Evolutionary conservation across 208 protist genomes (phyloP), one percentile per base, ranked within the genome.

Genomic region (Tritrichomonas musculus): DNA sequence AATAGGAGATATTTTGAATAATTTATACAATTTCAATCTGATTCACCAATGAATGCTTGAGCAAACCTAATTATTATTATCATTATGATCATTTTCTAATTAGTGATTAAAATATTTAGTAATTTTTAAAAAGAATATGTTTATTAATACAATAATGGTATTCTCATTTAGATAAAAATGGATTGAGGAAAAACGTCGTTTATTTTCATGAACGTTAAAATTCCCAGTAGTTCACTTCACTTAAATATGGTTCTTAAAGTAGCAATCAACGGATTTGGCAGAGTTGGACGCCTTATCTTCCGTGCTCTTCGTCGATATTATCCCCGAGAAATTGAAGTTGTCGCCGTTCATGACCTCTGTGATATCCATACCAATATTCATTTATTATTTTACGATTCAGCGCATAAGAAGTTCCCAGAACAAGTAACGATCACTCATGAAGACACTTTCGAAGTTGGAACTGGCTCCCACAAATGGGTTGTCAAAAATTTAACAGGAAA

Each of bases 241-340:
- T 36, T 75, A 44, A 82, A 82, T 41, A 94, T 94, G 93, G 53
- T 69, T 50, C 69, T 94, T 39, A 93, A 93, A 41, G 92, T 96
- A 92, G 96, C 94, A 39, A 96, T 96, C 94, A 97, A 97, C 92
- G 96, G 96, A 92, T 97, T 97, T 72, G 96, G 96, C 92, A 93
- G 96, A 80, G 97, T 97, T 41, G 96, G 96, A n/a, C 94, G 96
- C 55, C 69, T 96, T 27, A 94, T 96, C n/a, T 64, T 96, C 60
- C 94, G 96, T 36, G 94, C 95, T 57, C 33, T 25, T 39, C 69
- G 93, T 44, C 50, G 77, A n/a, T n/a, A 57, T 22, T 92, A 94
- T 36, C 92, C 93, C 36, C 36, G 82, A 44, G 92, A 95, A 50
- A 72, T 94, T 50, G 39, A 95, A 33, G 93, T 96, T n/a, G 94